A percentile compares a stretch with the other conserved stretches of the same genome.
Evolutionary conservation across 805 yeast genomes (phyloP).

Genomic region (Ogataea dorogensis): DNA sequence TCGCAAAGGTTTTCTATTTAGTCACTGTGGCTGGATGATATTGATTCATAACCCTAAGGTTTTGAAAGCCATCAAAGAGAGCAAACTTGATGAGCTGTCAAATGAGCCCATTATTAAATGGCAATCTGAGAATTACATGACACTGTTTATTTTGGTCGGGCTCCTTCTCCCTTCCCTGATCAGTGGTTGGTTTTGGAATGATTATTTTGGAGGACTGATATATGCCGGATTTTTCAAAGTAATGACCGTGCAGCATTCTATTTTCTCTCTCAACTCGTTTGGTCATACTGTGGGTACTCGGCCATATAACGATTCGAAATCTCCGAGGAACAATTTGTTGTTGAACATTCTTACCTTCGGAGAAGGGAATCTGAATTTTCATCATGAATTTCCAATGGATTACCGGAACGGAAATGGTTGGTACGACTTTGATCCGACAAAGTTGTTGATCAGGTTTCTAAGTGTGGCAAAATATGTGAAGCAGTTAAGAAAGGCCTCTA

Average conservation of each 20-base stretch:
- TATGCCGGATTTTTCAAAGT: conserved; percentile 77
- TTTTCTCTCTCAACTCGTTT: conserved; percentile 74
- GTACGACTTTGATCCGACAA: conserved; percentile 85
- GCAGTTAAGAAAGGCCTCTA: conserved; percentile 54
- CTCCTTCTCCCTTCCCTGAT: conserved; percentile 63
- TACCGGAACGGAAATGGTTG: conserved; percentile 71
- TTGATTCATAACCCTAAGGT: conserved; percentile 62
- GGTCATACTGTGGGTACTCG: conserved; percentile 78
- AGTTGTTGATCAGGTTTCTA: conserved; percentile 61
- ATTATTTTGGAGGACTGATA: conserved; percentile 70
- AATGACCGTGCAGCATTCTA: conserved; percentile 73
- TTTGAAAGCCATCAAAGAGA: conserved; percentile 37
- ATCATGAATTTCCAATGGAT: conserved; percentile 93
- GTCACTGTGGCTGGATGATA: conserved; percentile 88
- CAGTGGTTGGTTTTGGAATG: conserved; percentile 69
- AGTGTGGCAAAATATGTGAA: conserved; percentile 56
- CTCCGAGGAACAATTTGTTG: conserved; percentile 67
- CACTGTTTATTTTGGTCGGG: conserved; percentile 44
- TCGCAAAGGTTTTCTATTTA: conserved; percentile 74
- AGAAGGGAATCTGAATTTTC: conserved; percentile 90
- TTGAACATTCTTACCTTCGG: conserved; percentile 75
- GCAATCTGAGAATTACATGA: conserved; percentile 72
- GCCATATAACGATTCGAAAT: conserved; percentile 70
- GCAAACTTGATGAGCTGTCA: conserved; percentile 62
- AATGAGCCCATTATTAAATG: conserved; percentile 53